phyloP scores from a whole-genome alignment of 768 basidiomycete genomes.

The Porpolomopsis calyptriformis region DNA sequence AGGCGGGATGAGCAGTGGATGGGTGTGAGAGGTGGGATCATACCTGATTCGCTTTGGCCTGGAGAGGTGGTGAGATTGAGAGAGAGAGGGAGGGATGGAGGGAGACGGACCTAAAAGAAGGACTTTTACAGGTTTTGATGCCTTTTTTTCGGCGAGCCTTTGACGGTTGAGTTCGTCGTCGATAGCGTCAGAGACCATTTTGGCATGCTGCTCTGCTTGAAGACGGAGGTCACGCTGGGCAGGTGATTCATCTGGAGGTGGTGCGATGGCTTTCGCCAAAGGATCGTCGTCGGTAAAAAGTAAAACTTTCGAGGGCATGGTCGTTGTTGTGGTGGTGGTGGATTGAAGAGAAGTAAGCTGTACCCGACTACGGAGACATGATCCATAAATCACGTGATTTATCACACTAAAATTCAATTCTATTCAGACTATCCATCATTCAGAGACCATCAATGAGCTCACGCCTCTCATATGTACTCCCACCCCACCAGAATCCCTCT shows the following conservation, averaged over 20 bases:
- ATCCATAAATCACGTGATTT: background rate
- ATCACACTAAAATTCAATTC: too few species aligned
- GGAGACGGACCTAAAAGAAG: conserved; percentile 43
- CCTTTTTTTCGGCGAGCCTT: conserved; percentile 36
- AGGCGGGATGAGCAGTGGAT: background rate
- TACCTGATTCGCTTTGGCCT: conserved; percentile 81
- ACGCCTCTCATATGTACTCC: too few species aligned
- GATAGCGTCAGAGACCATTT: conserved; percentile 48
- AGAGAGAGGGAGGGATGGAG: background rate
- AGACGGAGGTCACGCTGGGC: conserved; percentile 36
- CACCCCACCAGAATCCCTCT: too few species aligned
- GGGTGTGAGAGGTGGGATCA: conserved; percentile 13
- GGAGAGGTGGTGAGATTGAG: background rate
- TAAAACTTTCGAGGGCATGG: conserved; percentile 10
- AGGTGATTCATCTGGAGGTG: conserved; percentile 41
- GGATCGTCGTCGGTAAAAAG: conserved; percentile 34
- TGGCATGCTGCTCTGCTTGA: conserved; percentile 40
- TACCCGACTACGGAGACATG: background rate
- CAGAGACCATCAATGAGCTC: too few species aligned
- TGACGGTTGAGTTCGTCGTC: conserved; percentile 50
- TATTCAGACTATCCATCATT: too few species aligned
- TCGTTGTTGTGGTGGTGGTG: background rate
- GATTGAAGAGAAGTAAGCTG: background rate
- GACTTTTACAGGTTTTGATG: conserved; percentile 43
- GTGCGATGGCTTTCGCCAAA: conserved; percentile 35